phyloP scores from a whole-genome alignment of 2,329 filamentous ascomycete species.

The Cyphellophora attinorum region DNA sequence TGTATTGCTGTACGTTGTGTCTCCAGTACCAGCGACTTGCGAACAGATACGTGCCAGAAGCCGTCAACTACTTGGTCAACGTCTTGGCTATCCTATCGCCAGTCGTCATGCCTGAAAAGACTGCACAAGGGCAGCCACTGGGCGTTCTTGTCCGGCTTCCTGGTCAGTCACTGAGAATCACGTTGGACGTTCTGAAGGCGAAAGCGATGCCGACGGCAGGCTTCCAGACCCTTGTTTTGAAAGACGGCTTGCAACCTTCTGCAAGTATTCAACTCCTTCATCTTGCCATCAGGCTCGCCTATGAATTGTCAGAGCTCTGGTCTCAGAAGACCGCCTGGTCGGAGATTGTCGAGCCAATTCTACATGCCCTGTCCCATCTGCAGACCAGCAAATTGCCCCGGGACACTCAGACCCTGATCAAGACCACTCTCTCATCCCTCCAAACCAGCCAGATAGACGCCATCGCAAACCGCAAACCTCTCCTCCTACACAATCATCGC shows the following conservation, averaged over 20 bases:
- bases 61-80: slow-evolving; percentile 71
- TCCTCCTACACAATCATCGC: slow-evolving; percentile 80
- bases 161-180: slow-evolving; percentile 41
- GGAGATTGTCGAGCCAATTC: slow-evolving; percentile 65
- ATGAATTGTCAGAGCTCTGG: slow-evolving; percentile 64
- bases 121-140: slow-evolving; percentile 4
- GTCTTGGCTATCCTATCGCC: slow-evolving; percentile 56
- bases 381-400: slow-evolving; percentile 33
- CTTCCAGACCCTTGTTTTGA: slow-evolving; percentile 47
- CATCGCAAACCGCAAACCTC: slow-evolving; percentile 57
- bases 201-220: slow-evolving; percentile 41
- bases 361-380: slow-evolving; percentile 52
- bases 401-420: slow-evolving; percentile 39
- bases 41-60: slow-evolving; percentile 82
- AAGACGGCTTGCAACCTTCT: slow-evolving; percentile 3
- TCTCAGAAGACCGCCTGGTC: slow-evolving; percentile 60
- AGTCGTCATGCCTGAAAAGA: slow-evolving; percentile 4
- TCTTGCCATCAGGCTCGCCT: slow-evolving; percentile 52
- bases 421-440: slow-evolving; percentile 26
- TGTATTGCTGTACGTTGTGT: slow-evolving; percentile 68
- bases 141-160: slow-evolving; percentile 24
- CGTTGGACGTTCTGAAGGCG: slow-evolving; percentile 2
- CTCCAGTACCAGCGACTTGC: slow-evolving; percentile 75
- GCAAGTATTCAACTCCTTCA: slow-evolving; percentile 9
- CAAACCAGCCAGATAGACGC: slow-evolving; percentile 47